Percentiles rank a stretch among this genome's conserved stretches.
phyloP scores from a whole-genome alignment of 768 basidiomycete species.

The Mycena alexandri region DNA sequence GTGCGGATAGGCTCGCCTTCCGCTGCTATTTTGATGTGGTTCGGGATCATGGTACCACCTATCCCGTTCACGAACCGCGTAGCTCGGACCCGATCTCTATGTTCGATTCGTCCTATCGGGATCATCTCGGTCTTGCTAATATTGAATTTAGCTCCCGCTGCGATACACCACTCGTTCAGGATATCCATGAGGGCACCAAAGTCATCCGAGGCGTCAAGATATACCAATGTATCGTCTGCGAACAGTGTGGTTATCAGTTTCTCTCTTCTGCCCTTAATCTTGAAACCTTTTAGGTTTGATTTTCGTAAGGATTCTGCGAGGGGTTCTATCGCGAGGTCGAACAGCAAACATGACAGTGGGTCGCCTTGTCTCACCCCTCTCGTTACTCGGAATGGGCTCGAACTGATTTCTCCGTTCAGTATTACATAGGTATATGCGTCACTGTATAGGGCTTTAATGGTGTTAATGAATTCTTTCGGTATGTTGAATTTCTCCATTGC shows the following conservation, averaged over 20 bases:
- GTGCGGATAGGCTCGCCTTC: constrained; percentile 7
- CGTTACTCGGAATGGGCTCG: not conserved
- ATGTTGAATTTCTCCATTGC: too few species aligned
- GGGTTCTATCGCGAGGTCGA: too few species aligned
- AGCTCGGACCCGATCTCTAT: too few species aligned
- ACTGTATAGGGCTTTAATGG: not conserved
- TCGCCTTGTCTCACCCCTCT: constrained; percentile 2
- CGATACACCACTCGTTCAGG: too few species aligned
- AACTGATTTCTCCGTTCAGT: not conserved
- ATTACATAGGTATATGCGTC: not conserved
- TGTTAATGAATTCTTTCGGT: too few species aligned
- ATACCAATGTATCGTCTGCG: constrained; percentile 23
- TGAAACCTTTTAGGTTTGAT: not conserved
- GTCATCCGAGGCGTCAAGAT: constrained; percentile 8
- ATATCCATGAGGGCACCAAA: too few species aligned
- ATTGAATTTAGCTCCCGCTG: too few species aligned
- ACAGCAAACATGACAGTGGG: constrained; percentile 9
- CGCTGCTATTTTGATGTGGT: constrained; percentile 6
- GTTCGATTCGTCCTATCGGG: too few species aligned
- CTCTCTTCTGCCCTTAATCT: constrained; percentile 1
- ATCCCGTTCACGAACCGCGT: too few species aligned
- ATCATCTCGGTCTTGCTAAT: too few species aligned
- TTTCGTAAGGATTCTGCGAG: not conserved
- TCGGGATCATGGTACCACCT: too few species aligned
- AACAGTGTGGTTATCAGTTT: too few species aligned